phyloP scores from a whole-genome alignment of 768 basidiomycete species.

The Russula sp. region DNA sequence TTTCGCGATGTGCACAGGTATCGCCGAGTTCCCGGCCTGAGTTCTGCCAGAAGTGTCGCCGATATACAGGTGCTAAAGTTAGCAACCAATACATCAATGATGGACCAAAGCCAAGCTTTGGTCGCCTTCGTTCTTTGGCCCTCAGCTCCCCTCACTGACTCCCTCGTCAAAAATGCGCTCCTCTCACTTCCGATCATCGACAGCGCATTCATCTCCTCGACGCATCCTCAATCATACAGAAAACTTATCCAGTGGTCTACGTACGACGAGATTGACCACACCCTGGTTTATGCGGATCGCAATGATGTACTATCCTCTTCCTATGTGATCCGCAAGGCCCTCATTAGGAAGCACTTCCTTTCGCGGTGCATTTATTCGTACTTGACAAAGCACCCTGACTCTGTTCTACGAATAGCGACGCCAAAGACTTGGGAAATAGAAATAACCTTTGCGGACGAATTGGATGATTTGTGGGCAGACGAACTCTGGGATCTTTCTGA shows the following conservation, averaged over 20 bases:
- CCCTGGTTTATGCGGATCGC: conserved; percentile 51
- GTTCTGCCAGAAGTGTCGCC: neutral
- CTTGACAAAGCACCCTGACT: conserved; percentile 60
- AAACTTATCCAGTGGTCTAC: conserved; percentile 73
- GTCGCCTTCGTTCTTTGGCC: conserved; percentile 40
- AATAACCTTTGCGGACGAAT: conserved; percentile 85
- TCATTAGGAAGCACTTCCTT: conserved; percentile 93
- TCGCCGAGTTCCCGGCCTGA: conserved; percentile 2
- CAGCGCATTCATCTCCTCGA: conserved; percentile 23
- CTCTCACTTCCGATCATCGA: conserved; percentile 27
- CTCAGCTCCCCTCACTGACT: conserved; percentile 42
- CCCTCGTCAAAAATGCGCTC: conserved; percentile 39
- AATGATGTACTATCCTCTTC: conserved; percentile 62
- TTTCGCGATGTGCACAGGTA: neutral
- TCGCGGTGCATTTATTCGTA: conserved; percentile 69
- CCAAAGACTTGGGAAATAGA: conserved; percentile 84
- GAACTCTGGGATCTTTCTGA: conserved; percentile 85
- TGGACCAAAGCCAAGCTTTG: neutral
- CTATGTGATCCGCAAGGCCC: conserved; percentile 84
- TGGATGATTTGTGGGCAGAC: conserved; percentile 90
- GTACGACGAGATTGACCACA: conserved; percentile 83
- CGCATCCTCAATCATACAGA: conserved; percentile 25
- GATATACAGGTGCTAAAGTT: neutral
- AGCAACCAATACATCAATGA: neutral
- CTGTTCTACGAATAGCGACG: conserved; percentile 47